phyloP scores from a whole-genome alignment of 1,139 yeast species.

The Yamadazyma mexicana region DNA sequence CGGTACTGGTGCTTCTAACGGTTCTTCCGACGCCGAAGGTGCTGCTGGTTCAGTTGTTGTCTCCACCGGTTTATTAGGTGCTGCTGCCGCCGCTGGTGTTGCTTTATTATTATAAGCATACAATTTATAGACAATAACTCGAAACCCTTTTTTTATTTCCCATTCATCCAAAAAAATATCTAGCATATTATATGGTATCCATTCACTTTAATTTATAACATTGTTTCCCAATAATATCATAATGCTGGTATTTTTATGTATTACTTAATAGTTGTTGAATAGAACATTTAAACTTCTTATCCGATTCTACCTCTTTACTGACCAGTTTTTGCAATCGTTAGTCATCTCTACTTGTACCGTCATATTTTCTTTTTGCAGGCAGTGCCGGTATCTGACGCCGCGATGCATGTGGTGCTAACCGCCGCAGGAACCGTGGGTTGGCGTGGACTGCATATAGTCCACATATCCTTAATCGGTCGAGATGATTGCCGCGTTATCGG shows the following conservation, averaged over 20 bases:
- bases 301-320: background rate
- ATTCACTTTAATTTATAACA: background rate
- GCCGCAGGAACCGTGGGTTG: too few relatives aligned
- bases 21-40: conserved; percentile 11
- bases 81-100: conserved; percentile 42
- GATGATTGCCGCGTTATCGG: too few relatives aligned
- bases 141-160: conserved; percentile 1
- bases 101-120: conserved; percentile 37
- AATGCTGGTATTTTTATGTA: background rate
- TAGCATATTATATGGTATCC: conserved; percentile 2
- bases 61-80: conserved; percentile 28
- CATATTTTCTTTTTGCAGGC: too few relatives aligned
- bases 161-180: background rate
- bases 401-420: too few relatives aligned
- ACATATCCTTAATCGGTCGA: too few relatives aligned
- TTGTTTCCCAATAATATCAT: background rate
- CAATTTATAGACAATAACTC: background rate
- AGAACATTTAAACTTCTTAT: background rate
- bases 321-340: too few relatives aligned
- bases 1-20: conserved; percentile 19
- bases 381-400: too few relatives aligned
- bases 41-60: conserved; percentile 21
- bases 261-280: background rate
- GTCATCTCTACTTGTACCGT: too few relatives aligned
- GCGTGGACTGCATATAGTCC: too few relatives aligned